These are phyloP conservation scores for Cladophialophora carrionii DNA, from an alignment of 2,329 filamentous ascomycete species.

Conservation along the genomic window DNA sequence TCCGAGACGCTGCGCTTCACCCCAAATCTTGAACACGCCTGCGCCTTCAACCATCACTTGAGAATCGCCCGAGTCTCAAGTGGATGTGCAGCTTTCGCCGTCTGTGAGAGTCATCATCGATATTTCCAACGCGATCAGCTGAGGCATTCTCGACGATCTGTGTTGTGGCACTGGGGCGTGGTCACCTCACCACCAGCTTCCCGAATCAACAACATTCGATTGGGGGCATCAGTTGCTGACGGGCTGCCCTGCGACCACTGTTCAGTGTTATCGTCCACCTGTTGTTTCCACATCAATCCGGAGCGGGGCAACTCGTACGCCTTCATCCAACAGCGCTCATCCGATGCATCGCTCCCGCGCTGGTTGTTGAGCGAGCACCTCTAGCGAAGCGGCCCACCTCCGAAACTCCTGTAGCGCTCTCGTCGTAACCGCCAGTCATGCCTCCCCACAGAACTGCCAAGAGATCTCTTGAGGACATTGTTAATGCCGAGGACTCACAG, in stretches of 20 bases:
- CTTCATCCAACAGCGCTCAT: neutral
- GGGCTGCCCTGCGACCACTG: neutral
- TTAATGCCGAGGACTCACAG: slow-evolving; percentile 49
- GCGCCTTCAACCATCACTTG: slow-evolving; percentile 12
- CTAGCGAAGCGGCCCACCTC: neutral
- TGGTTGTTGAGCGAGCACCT: neutral
- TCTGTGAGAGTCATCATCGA: slow-evolving; percentile 8
- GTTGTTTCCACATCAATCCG: neutral
- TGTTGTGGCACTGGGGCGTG: neutral
- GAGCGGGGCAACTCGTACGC: neutral
- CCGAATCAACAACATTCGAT: neutral
- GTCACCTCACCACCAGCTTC: neutral
- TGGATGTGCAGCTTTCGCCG: slow-evolving; percentile 3
- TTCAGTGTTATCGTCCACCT: too few relatives aligned
- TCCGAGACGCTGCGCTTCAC: slow-evolving; percentile 13
- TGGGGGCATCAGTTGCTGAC: slow-evolving; percentile 9
- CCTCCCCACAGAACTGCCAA: slow-evolving; percentile 38
- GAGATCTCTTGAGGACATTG: slow-evolving; percentile 50
- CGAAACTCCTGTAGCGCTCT: neutral
- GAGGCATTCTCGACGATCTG: neutral
- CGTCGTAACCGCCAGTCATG: slow-evolving; percentile 14
- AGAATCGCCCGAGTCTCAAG: slow-evolving; percentile 1
- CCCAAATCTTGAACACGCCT: slow-evolving; percentile 14
- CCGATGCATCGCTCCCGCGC: neutral
- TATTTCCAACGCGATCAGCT: neutral